Evolutionary conservation across 2,329 filamentous ascomycete genomes (phyloP), one percentile per base, ranked within the genome.

Genomic region (Aspergillus aculeatus): DNA sequence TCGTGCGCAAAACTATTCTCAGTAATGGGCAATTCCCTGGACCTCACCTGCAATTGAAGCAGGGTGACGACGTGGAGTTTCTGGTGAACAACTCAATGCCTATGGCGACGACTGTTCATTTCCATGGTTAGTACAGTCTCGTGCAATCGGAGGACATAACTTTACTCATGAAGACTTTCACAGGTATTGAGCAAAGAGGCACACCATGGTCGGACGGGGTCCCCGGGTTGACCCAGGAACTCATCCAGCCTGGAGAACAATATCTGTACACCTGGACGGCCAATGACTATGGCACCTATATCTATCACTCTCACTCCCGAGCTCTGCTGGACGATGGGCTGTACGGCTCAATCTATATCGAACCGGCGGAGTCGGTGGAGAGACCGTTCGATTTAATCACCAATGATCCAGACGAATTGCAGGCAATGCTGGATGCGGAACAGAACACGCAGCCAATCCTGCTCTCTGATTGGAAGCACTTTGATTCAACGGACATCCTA

Each of bases 191-290:
- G 44, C 82, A 84, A 75, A 63, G 71, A 1, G 73, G 74, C 21
- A 86, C 83, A 0, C 82, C 84, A 0, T 87, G 84, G 84, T 82
- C 84, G 0, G 86, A 88, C 60, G 86, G 86, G 31, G 81, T 84
- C 0, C 83, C 84, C 0, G 85, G 85, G 2, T 69, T 87, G 2
- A 80, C 81, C 0, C 85, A 88, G 65, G 74, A 74, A 3, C 73
- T 80, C 3, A 86, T 88, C 57, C 66, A 72, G 12, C 78, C 83
- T 1, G 80, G 80, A 1, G 66, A 69, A 3, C 76, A 70, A 29
- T 88, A 83, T 64, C 74, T 77, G 0, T 85, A 88, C 66, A 75
- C 74, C 32, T 88, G 83, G 76, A 79, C 74, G n/a, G 84, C 85
- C 0, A 78, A 76, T 0, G 80, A 85, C 57, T 81, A 84, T 64